Conservation (phyloP, 768 basidiomycete genomes). For the Xerocomellus dryophilus region DNA sequence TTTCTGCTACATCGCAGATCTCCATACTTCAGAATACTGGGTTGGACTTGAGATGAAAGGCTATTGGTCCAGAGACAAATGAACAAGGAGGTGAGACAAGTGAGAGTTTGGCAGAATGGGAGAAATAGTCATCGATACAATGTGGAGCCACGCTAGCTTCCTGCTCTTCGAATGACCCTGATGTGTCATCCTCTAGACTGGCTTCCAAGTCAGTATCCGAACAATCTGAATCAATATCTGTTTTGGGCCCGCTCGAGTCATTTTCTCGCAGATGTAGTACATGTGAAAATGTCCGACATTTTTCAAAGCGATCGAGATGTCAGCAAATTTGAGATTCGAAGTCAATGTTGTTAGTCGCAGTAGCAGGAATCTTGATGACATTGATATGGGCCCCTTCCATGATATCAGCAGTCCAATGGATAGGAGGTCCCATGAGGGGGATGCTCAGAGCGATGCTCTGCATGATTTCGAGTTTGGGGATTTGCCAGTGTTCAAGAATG, state of each 20-base stretch:
- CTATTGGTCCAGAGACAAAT: conserved; percentile 12
- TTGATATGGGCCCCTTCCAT: conserved; percentile 36
- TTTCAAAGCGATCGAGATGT: conserved; percentile 22
- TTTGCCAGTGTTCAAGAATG: conserved; percentile 35
- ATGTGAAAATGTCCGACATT: conserved; percentile 23
- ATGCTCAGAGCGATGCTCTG: conserved; percentile 34
- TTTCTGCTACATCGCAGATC: conserved; percentile 16
- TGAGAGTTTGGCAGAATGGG: no score
- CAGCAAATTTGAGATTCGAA: conserved; percentile 36
- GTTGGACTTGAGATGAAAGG: conserved; percentile 26
- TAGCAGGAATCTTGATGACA: conserved; percentile 32
- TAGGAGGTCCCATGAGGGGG: conserved; percentile 24
- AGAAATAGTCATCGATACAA: no score
- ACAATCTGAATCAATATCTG: no score
- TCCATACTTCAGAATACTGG: conserved; percentile 1
- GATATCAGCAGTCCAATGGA: conserved; percentile 37
- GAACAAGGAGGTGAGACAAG: no score
- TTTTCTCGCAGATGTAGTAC: background rate
- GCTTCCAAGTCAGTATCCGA: no score
- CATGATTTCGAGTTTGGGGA: conserved; percentile 42
- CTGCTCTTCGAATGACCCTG: no score
- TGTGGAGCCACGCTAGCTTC: no score
- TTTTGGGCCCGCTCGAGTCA: background rate
- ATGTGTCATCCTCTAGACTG: no score
- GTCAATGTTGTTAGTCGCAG: conserved; percentile 27